Evolutionary conservation across 768 basidiomycete species (phyloP).

Genomic region (Phlegmacium glaucopus): DNA sequence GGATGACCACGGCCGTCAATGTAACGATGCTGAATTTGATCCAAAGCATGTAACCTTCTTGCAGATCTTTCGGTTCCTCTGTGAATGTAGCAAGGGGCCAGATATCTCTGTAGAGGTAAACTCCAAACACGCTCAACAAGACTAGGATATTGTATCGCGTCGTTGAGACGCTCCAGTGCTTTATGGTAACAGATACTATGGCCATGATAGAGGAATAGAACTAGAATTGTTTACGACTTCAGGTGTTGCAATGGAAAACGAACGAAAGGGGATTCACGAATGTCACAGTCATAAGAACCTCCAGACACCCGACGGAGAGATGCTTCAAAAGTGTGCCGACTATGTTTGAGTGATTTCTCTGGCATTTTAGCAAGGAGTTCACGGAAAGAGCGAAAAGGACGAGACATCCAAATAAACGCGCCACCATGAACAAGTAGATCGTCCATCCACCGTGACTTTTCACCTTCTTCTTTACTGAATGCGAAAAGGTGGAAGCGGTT

Average conservation of each 20-base stretch:
- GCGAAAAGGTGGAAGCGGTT: background rate
- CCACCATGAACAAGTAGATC: conserved; percentile 4
- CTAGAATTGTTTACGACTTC: conserved; percentile 19
- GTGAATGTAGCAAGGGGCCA: conserved; percentile 44
- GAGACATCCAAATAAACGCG: conserved; percentile 11
- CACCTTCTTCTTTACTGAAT: background rate
- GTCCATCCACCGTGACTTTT: conserved; percentile 2
- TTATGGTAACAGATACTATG: conserved; percentile 31
- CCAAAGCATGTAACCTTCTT: conserved; percentile 28
- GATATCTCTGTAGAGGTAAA: no score
- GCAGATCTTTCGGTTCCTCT: conserved; percentile 36
- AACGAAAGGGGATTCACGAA: no score
- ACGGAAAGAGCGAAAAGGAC: conserved; percentile 9
- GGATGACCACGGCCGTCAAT: conserved; percentile 42
- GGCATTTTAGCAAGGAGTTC: background rate
- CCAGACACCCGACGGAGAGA: conserved; percentile 6
- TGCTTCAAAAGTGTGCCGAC: background rate
- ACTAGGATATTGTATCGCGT: no score
- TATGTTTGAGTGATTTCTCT: background rate
- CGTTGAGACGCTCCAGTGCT: conserved; percentile 24
- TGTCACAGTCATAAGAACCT: conserved; percentile 6
- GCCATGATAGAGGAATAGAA: conserved; percentile 39
- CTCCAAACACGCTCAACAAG: no score
- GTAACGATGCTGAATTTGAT: conserved; percentile 26
- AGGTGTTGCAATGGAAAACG: background rate